These are phyloP conservation scores for Alloteropsis angusta DNA, from an alignment of 202 grass and related monocot genomes.

Conservation along the genomic window DNA sequence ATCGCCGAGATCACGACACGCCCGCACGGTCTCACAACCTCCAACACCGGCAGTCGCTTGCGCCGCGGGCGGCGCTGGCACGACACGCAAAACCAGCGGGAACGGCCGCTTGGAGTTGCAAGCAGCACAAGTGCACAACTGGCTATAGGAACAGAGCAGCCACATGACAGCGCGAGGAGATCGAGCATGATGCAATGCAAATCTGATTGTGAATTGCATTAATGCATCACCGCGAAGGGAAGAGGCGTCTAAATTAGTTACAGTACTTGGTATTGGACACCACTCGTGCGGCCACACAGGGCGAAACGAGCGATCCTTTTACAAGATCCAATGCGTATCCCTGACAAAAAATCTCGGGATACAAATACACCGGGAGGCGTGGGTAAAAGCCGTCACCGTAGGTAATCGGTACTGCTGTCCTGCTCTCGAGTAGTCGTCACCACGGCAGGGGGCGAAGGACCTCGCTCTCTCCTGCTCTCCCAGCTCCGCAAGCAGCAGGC, in stretches of 20 bases:
- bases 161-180: neutral
- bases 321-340: conserved; percentile 15
- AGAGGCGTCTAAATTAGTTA: conserved; percentile 9
- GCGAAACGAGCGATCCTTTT: neutral
- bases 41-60: neutral
- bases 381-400: neutral
- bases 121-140: neutral
- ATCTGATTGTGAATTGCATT: neutral
- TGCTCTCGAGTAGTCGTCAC: neutral
- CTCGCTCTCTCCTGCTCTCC: neutral
- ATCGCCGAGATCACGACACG: neutral
- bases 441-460: neutral
- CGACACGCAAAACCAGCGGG: neutral
- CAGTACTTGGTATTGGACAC: conserved; percentile 6
- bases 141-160: neutral
- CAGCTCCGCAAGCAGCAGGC: neutral
- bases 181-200: neutral
- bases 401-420: neutral
- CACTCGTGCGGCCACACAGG: neutral
- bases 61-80: neutral
- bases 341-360: conserved; percentile 28
- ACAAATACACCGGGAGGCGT: conserved; percentile 12
- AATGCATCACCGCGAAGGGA: neutral
- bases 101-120: neutral
- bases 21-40: neutral